Base-by-base conservation (phyloP, 2,329 filamentous ascomycete genomes). In the Nemania diffusa region DNA sequence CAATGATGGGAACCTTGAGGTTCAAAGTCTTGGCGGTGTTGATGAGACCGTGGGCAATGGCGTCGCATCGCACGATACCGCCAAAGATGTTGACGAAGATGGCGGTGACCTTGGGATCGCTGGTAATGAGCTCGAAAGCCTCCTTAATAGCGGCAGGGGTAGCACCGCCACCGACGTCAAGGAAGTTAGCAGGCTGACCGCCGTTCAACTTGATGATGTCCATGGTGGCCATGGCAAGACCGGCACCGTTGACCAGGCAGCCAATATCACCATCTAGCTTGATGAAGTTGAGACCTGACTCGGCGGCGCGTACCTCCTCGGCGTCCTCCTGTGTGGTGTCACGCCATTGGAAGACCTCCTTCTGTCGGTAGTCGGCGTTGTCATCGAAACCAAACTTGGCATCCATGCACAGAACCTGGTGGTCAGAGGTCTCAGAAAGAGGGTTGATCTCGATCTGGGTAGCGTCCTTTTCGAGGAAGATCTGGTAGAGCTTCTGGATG, bases 71-170 rank as follows among this genome's bases (percentile, higher is more conserved):
- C 75, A 99, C 96, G 76, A 99, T 99, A 84, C 96, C 96, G 80
- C 96, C 96, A 80, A 99, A 99, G 82, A 99, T 99, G 89, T 99
- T 99, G 86, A 99, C 96, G 76, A 99, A 99, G 85, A 99, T 96
- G 78, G 96, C 96, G 58, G 94, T 95, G 73, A 99, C 96, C 88
- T 98, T 98, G 79, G 94, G 90, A 82, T 99, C 96, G 83, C 91
- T 96, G 76, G 96, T 99, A 85, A 99, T 99, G 78, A 99, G 92
- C 82, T 97, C 94, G 79, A 99, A 99, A 73, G 96, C 96, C 83
- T 96, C 92, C 86, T 94, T 93, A 84, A 99, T 99, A 76, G 96
- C 96, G 73, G 94, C 91, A 37, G 96, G 94, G 68, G 96, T 99
- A 74, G 96, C 96, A 86, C 96, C 96, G 81, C 96, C 96, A 79